Conservation (phyloP, 2,329 filamentous ascomycete genomes). For the Fusarium ramigenum region DNA sequence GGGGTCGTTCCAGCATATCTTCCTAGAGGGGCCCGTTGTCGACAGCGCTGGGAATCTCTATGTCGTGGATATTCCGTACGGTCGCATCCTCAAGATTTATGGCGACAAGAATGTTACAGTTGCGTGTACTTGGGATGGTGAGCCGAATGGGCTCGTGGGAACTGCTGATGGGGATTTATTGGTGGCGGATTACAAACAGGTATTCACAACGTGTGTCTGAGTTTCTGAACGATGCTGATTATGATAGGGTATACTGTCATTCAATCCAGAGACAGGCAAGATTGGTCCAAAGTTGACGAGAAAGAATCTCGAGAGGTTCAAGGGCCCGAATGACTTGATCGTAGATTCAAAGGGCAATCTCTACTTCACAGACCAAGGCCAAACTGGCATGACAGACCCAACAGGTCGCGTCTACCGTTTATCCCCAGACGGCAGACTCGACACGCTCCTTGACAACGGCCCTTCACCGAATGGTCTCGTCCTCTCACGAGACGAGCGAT, state of each 20-base stretch:
- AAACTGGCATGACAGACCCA: conserved; percentile 54
- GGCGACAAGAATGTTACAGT: conserved; percentile 43
- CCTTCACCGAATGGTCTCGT: conserved; percentile 52
- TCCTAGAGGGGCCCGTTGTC: conserved; percentile 51
- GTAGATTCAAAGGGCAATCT: conserved; percentile 49
- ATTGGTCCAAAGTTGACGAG: conserved; percentile 46
- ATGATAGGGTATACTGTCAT: conserved; percentile 48
- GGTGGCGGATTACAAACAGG: conserved; percentile 55
- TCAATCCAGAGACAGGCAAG: conserved; percentile 44
- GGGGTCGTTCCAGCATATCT: conserved; percentile 49
- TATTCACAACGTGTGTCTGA: background rate
- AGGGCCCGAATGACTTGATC: conserved; percentile 54
- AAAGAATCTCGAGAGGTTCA: conserved; percentile 55
- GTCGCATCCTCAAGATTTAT: conserved; percentile 50
- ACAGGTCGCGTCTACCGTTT: conserved; percentile 53
- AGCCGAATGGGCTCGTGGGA: conserved; percentile 52
- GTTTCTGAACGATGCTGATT: background rate
- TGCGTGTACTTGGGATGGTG: conserved; percentile 50
- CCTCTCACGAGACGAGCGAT: conserved; percentile 50
- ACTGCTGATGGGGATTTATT: conserved; percentile 47
- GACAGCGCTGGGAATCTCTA: conserved; percentile 48
- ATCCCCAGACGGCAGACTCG: conserved; percentile 47
- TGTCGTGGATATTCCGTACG: conserved; percentile 53
- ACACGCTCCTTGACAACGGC: conserved; percentile 51
- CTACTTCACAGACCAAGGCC: conserved; percentile 57